These are phyloP conservation scores for Psophocarpus tetragonolobus DNA, from an alignment of 306 rosid species.

Conservation along the genomic window DNA sequence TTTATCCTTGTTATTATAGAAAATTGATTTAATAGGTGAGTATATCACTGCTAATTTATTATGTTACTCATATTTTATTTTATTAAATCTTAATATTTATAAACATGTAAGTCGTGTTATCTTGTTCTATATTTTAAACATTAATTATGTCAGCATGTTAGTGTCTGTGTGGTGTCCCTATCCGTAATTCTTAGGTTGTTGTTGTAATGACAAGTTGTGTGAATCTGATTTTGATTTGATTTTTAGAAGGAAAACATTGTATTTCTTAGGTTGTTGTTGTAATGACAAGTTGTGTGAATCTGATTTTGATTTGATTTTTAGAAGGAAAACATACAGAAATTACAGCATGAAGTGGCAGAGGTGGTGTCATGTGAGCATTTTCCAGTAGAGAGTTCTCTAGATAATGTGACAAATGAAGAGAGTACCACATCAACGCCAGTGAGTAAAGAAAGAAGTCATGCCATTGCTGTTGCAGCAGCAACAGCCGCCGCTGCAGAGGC, in stretches of 20 bases:
- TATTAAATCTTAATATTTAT: too few relatives aligned
- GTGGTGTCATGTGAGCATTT: constrained; percentile 79
- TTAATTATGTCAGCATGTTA: too few relatives aligned
- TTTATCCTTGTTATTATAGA: too few relatives aligned
- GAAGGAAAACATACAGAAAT: constrained; percentile 48
- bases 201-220: background rate
- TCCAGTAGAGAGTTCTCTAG: constrained; percentile 69
- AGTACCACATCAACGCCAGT: constrained; percentile 57
- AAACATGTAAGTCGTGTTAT: too few relatives aligned
- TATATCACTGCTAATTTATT: too few relatives aligned
- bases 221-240: background rate
- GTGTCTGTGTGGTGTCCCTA: too few relatives aligned
- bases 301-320: constrained; percentile 31
- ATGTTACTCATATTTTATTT: too few relatives aligned
- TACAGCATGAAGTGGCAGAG: constrained; percentile 64
- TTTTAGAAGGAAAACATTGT: constrained; percentile 40
- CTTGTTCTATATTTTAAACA: too few relatives aligned
- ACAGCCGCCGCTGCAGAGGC: constrained; percentile 89
- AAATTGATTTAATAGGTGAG: too few relatives aligned
- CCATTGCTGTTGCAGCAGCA: constrained; percentile 74
- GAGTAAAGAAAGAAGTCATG: constrained; percentile 62
- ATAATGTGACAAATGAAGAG: constrained; percentile 54
- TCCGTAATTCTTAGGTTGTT: background rate
- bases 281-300: background rate
- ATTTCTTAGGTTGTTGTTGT: background rate